Percentiles rank a stretch among this genome's conserved stretches.
These are phyloP conservation scores for Dendrobium chrysotoxum DNA, from an alignment of 106 monocot species.

Conservation along the genomic window DNA sequence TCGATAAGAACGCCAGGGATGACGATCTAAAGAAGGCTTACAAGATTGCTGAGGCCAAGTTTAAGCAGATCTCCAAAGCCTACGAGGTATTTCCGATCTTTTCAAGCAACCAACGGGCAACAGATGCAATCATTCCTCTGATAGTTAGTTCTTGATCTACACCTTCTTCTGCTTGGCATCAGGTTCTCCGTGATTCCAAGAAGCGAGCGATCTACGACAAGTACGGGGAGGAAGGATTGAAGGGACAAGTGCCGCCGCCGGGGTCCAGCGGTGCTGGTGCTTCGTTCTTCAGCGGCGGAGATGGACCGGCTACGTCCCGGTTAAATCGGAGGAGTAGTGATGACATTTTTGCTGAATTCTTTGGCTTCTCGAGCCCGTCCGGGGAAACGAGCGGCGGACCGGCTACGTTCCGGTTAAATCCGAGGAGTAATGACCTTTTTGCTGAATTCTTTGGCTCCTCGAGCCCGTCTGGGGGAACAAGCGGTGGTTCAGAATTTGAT, in stretches of 20 bases:
- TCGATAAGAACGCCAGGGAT: conserved; percentile 50
- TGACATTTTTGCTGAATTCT: conserved; percentile 10
- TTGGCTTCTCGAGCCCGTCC: conserved; percentile 62
- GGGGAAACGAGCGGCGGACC: conserved; percentile 32
- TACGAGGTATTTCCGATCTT: conserved; percentile 40
- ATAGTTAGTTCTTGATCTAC: background rate
- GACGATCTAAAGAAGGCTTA: conserved; percentile 90
- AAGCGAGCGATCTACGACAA: conserved; percentile 67
- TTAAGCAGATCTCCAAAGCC: conserved; percentile 88
- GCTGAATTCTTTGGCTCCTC: background rate
- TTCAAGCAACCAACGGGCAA: background rate
- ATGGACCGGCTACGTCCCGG: conserved; percentile 28
- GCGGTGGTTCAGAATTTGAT: no score
- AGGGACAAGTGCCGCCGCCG: conserved; percentile 41
- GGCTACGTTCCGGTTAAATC: conserved; percentile 10
- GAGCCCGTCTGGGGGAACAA: background rate
- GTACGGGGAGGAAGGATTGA: conserved; percentile 66
- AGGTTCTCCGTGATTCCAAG: conserved; percentile 78
- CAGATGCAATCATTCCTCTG: background rate
- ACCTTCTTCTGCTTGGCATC: background rate
- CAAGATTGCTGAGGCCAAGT: conserved; percentile 83
- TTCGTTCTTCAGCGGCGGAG: conserved; percentile 21
- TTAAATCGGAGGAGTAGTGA: conserved; percentile 58
- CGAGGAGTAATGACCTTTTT: conserved; percentile 19
- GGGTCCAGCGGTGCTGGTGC: conserved; percentile 19